Conservation (phyloP, 306 rosid genomes). For the Astragalus membranaceus region DNA sequence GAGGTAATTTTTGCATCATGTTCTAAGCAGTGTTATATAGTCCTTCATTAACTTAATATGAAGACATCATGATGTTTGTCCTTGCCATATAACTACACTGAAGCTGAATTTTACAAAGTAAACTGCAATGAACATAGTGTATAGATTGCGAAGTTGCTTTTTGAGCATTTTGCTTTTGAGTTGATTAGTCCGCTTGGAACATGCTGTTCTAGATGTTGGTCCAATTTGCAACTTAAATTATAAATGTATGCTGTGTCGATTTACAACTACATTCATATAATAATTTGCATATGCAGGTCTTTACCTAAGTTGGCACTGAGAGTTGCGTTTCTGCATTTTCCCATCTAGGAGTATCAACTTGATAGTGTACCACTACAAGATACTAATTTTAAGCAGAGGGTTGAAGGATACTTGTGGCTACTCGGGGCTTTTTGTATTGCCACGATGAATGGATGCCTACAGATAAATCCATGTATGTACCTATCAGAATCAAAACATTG, state of each 20-base stretch:
- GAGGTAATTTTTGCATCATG: slow-evolving; percentile 38
- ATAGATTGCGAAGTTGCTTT: neutral
- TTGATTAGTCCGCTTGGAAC: slow-evolving; percentile 1
- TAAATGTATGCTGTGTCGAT: neutral
- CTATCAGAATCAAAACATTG: neutral
- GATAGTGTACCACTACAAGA: neutral
- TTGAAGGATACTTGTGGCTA: too few relatives aligned
- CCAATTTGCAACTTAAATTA: neutral
- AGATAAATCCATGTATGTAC: slow-evolving; percentile 8
- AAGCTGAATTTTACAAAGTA: slow-evolving; percentile 1
- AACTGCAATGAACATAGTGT: slow-evolving; percentile 15
- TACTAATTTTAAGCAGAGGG: too few relatives aligned
- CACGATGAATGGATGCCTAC: slow-evolving; percentile 2
- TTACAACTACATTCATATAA: neutral
- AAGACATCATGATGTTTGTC: neutral
- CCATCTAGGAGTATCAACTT: slow-evolving; percentile 6
- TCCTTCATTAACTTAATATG: neutral
- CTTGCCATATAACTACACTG: neutral
- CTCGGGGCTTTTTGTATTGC: neutral
- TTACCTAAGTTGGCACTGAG: neutral
- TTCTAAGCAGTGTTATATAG: neutral
- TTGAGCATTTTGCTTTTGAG: slow-evolving; percentile 10
- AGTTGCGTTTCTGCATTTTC: slow-evolving; percentile 6
- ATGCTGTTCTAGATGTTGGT: slow-evolving; percentile 1
- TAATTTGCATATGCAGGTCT: slow-evolving; percentile 15